Base-by-base conservation (phyloP, 2,329 filamentous ascomycete species). In the Colletotrichum cuscutae region DNA sequence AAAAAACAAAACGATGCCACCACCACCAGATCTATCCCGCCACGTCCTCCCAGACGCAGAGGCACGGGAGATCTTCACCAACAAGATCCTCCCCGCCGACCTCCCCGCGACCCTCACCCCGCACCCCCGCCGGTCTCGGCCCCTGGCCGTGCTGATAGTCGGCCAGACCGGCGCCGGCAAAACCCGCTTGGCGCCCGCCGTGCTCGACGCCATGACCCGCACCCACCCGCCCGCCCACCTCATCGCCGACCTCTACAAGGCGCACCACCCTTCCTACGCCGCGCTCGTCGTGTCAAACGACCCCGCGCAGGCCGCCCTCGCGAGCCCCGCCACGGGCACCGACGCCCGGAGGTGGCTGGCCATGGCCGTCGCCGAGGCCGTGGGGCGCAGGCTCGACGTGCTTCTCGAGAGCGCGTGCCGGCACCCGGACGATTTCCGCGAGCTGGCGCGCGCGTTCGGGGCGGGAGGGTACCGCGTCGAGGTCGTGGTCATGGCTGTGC, bases 161-260 rank as follows among this genome's bases (percentile, higher is more conserved):
- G 86, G 86, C 73, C 86, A 87, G 75, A 87, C 86, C 5, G 86
- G 86, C 76, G 84, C 86, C 15, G 86, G 86, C 64, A 88, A 87
- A 72, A 86, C 85, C 19, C 81, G 82, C 67, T 80, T 84, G 1
- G 82, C 85, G 12, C 85, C 84, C 2, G 75, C 77, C 42, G 77
- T 87, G 62, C 78, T 80, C 22, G 60, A 73, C 4, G 81, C 82
- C 58, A 76, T 87, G 30, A 35, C 56, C 22, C 35, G 64, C 15
- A 61, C 73, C 59, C 54, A 71, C 64, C 19, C 65, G 22, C 71
- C 78, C 19, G 81, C 80, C 22, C 85, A 87, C 78, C 81, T 87
- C 74, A 83, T 87, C 68, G 85, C 85, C 66, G 85, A 87, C 80
- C 84, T 83, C 26, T 86, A 86, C 82, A 87, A 87, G 76, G 81